Evolutionary conservation across 1,284 basidiomycete species (phyloP).

Genomic region (Sporisorium iseilematis-ciliati): DNA sequence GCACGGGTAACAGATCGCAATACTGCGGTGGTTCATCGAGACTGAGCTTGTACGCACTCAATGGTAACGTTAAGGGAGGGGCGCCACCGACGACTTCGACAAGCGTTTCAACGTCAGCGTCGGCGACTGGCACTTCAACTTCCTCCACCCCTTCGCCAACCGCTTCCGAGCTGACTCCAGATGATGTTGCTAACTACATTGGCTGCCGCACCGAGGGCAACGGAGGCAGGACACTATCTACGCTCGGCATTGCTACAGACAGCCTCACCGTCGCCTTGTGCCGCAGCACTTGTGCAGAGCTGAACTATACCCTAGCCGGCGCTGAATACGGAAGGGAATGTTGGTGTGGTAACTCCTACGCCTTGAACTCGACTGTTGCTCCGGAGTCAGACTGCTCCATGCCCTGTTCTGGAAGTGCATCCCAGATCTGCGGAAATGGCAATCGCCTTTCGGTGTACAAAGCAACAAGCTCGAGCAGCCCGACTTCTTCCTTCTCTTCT

Average conservation of each 20-base stretch:
- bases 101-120: neutral
- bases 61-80: neutral
- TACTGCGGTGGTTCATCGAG: constrained; percentile 2
- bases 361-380: constrained; percentile 73
- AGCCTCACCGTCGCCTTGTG: too few species aligned
- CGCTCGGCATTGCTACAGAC: too few species aligned
- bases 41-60: constrained; percentile 1
- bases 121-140: constrained; percentile 3
- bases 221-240: too few species aligned
- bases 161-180: neutral
- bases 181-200: too few species aligned
- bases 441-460: constrained; percentile 78
- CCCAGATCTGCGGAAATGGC: constrained; percentile 79
- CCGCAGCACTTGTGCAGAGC: too few species aligned
- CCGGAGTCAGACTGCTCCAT: constrained; percentile 75
- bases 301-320: constrained; percentile 71
- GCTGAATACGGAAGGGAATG: constrained; percentile 75
- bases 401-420: constrained; percentile 76
- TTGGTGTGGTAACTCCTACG: constrained; percentile 74
- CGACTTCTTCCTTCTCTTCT: neutral
- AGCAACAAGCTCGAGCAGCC: neutral
- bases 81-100: constrained; percentile 5
- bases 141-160: constrained; percentile 8
- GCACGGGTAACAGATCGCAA: neutral
- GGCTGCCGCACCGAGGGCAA: too few species aligned